Evolutionary conservation across 2,329 filamentous ascomycete genomes (phyloP), one percentile per base, ranked within the genome.

Genomic region (Fusarium sp.): DNA sequence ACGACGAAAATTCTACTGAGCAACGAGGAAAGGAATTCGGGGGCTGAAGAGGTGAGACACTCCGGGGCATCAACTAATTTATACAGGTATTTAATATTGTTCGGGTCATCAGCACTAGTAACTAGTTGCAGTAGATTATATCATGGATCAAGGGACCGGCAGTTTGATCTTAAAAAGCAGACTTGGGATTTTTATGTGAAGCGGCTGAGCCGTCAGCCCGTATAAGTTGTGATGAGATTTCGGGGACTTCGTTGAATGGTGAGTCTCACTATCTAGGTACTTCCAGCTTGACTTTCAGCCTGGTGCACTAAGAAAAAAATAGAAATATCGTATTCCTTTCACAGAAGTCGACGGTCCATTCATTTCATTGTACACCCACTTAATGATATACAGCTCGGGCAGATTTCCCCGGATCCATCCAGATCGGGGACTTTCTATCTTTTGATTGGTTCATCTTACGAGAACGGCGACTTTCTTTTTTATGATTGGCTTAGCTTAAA

Each of bases 371-470:
- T 31, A 31, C 28, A 31, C 10, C 28, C 28, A 31, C 28, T 31
- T 31, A 13, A 31, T 28, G 9, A 10, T 28, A 28, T 28, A 31
- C 28, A 31, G 10, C 28, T 36, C 34, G 34, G 34, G 34, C 14
- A 36, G 17, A 36, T 36, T 36, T 36, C 34, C 34, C 34, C 7
- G 34, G 34, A 17, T 17, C 34, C 34, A 36, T 36, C 34, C 8
- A 36, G 44, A 34, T 20, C 45, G 28, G 28, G 28, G 28, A 31
- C 6, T 20, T 20, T 42, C 10, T 9, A 22, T 11, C 17, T 20
- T 40, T 24, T 28, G 38, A 58, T 64, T 64, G 61, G 61, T 36
- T 26, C 17, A 14, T 38, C 14, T 33, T n/a, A 33, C 28, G 17
- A 28, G 14, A 33, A 18, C 36, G 31, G 20, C 34, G 51, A 22